Base-by-base conservation (phyloP, 805 yeast species). In the Kurtzmaniella cleridarum region DNA sequence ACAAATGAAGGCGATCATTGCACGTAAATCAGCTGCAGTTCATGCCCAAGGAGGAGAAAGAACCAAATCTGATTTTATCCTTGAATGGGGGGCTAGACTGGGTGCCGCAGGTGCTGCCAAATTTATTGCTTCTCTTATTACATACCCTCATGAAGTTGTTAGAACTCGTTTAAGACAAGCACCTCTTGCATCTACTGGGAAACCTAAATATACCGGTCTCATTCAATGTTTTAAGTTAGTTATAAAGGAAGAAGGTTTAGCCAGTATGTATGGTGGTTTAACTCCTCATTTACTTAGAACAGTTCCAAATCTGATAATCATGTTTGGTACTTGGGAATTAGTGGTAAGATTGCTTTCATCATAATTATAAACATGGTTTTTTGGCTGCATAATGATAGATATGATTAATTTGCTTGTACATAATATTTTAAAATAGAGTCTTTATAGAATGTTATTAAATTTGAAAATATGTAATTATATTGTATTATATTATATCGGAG, bases 291-390 rank as follows among this genome's bases (percentile, higher is more conserved):
- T 93, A 53, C 75, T 93, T 67, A 78, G 98, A 62, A 93, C 98
- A 0, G 98, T 93, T 38, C 99, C 99, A 3, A 93, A 93, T 63
- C 85, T 95, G 54, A 89, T 93, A 57, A 91, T 93, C 50, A 93
- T 93, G 98, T 93, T 93, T 69, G 98, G 99, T 34, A 90, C 98
- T 3, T 93, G 98, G 98, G 99, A 93, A 57, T 59, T 93, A 27
- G 67, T 68, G 18, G 73, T 68, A 10, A 51, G 70, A 41, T 49
- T 66, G 35, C 60, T 65, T 40, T 52, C 55, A 10, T 54, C 36
- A 40, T 16, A 4, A 18, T 16, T 20, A 20, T 20, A n/a, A n/a
- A 9, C 11, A 26, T 9, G 11, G n/a, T 32, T 18, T 18, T 14
- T 33, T 18, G 23, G 26, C 20, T 23, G 27, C 26, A 18, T 33